Evolutionary conservation across 2,329 filamentous ascomycete species (phyloP).

Genomic region (Botrytis porri): DNA sequence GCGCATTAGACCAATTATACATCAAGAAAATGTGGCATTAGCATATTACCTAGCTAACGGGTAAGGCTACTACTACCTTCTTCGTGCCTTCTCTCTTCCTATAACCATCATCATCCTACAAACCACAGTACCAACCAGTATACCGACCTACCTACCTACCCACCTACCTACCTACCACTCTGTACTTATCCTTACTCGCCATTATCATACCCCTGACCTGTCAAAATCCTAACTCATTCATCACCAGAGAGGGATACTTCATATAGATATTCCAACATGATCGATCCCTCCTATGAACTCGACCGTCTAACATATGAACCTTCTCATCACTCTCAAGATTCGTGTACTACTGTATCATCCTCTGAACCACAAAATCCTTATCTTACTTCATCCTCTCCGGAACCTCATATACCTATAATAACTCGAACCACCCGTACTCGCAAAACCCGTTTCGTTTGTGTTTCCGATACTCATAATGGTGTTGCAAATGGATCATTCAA

Average conservation of each 20-base stretch:
- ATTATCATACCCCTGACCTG: not conserved
- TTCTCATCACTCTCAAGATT: not conserved
- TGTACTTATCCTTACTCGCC: not conserved
- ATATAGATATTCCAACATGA: not conserved
- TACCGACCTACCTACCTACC: not conserved
- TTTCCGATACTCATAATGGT: conserved; percentile 74
- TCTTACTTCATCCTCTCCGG: not conserved
- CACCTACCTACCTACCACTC: not conserved
- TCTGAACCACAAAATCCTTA: not conserved
- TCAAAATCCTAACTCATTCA: not conserved
- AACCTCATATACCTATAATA: not conserved
- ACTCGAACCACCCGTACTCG: conserved; percentile 21
- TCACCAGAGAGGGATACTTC: not conserved
- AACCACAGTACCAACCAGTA: not conserved
- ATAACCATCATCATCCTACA: not conserved
- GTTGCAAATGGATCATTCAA: conserved; percentile 50
- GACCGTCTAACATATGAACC: conserved; percentile 1
- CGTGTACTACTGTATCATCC: not conserved
- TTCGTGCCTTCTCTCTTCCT: not conserved
- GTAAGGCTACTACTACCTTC: not conserved
- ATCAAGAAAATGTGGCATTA: not conserved
- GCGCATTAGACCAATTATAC: not conserved
- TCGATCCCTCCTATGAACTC: not conserved
- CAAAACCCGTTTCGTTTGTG: conserved; percentile 66
- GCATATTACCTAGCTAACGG: not conserved